Conservation (phyloP, 2,329 filamentous ascomycete species). For the Fusarium bulbicola region DNA sequence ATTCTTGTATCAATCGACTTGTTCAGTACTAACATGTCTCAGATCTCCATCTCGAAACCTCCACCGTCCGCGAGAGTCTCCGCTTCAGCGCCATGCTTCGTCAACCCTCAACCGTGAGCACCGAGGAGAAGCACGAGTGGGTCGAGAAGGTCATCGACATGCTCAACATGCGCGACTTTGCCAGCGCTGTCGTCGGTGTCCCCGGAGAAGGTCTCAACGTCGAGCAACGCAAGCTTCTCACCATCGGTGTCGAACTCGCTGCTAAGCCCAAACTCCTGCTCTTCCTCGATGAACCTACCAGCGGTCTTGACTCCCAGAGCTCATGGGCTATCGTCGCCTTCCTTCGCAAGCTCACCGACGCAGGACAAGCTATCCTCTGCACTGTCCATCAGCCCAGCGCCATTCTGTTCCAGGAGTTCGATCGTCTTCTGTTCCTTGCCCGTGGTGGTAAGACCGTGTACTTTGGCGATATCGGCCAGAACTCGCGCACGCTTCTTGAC, state of each 20-base stretch:
- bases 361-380: slow-evolving; percentile 62
- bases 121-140: slow-evolving; percentile 66
- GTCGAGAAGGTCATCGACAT: slow-evolving; percentile 73
- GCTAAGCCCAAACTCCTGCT: slow-evolving; percentile 67
- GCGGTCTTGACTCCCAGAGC: slow-evolving; percentile 70
- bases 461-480: slow-evolving; percentile 71
- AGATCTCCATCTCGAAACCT: slow-evolving; percentile 65
- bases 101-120: slow-evolving; percentile 63
- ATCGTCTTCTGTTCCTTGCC: slow-evolving; percentile 70
- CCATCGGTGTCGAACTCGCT: slow-evolving; percentile 68
- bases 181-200: slow-evolving; percentile 71
- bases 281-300: slow-evolving; percentile 70
- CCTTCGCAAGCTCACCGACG: slow-evolving; percentile 67
- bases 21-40: not conserved
- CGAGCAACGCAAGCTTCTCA: slow-evolving; percentile 69
- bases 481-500: slow-evolving; percentile 64
- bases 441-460: slow-evolving; percentile 74
- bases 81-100: slow-evolving; percentile 66
- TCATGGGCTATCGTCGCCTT: slow-evolving; percentile 72
- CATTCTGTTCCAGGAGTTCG: slow-evolving; percentile 64
- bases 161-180: slow-evolving; percentile 73
- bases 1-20: no score
- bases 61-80: slow-evolving; percentile 64
- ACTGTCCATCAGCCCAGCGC: slow-evolving; percentile 66
- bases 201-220: slow-evolving; percentile 69